These are phyloP conservation scores for Macrophomina pseudophaseolina DNA, from an alignment of 2,329 filamentous ascomycete genomes.

Conservation along the genomic window DNA sequence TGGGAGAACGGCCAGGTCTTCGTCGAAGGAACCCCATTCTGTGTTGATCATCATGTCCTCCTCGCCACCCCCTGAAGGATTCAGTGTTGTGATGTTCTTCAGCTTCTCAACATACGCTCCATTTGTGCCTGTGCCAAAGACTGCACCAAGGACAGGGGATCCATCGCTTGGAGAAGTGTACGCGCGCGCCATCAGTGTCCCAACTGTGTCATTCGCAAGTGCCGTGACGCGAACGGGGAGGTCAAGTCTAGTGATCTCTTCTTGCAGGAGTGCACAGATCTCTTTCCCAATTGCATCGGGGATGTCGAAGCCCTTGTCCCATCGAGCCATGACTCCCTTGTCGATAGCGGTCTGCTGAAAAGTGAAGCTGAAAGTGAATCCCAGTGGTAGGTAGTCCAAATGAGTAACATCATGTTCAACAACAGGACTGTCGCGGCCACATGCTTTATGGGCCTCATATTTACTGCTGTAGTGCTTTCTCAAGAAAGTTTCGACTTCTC, in stretches of 20 bases:
- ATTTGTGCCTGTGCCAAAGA: conserved; percentile 93
- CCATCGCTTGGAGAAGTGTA: conserved; percentile 81
- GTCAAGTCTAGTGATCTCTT: conserved; percentile 72
- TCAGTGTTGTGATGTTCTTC: conserved; percentile 74
- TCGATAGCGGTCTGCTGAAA: conserved; percentile 93
- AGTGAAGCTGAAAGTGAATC: conserved; percentile 96
- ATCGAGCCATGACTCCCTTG: conserved; percentile 88
- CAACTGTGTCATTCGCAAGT: conserved; percentile 91
- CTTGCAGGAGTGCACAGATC: conserved; percentile 86
- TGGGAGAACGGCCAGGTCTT: conserved; percentile 86
- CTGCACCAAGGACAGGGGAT: conserved; percentile 74
- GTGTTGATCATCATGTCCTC: conserved; percentile 86
- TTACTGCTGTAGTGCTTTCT: conserved; percentile 70
- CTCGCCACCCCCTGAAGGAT: not conserved
- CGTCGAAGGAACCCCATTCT: conserved; percentile 97
- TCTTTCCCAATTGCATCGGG: conserved; percentile 88
- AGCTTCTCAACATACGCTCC: conserved; percentile 91
- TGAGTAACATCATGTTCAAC: conserved; percentile 42
- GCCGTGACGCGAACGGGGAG: conserved; percentile 85
- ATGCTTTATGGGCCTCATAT: not conserved
- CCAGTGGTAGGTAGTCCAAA: conserved; percentile 73
- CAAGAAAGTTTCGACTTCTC: conserved; percentile 89
- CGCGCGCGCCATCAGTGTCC: conserved; percentile 85
- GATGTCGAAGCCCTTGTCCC: conserved; percentile 98
- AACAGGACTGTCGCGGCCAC: conserved; percentile 3